A percentile compares a stretch with the other conserved stretches of the same genome.
These are phyloP conservation scores for Aspergillus proliferans DNA, from an alignment of 2,329 filamentous ascomycete species.

Conservation along the genomic window DNA sequence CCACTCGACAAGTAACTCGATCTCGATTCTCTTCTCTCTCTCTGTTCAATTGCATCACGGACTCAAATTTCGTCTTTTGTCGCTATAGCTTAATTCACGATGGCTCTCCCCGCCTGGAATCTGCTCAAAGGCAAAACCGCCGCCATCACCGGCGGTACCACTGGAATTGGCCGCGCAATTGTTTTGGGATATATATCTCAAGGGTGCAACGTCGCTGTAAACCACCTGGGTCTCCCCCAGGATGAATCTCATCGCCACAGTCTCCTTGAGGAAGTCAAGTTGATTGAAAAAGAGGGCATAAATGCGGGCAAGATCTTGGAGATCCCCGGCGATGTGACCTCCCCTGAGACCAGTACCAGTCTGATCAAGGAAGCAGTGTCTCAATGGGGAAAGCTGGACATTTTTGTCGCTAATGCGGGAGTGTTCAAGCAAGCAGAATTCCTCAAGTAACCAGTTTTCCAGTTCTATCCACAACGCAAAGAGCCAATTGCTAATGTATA, in stretches of 20 bases:
- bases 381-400: conserved; percentile 23
- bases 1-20: too few relatives aligned
- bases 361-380: conserved; percentile 49
- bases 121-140: conserved; percentile 14
- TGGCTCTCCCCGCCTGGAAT: conserved; percentile 18
- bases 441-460: conserved; percentile 42
- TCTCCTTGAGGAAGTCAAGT: conserved; percentile 17
- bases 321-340: conserved; percentile 65
- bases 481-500: conserved; percentile 12
- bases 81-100: neutral
- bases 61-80: too few relatives aligned
- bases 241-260: conserved; percentile 16
- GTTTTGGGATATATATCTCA: conserved; percentile 17
- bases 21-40: too few relatives aligned
- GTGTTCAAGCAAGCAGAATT: conserved; percentile 75
- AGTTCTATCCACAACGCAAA: conserved; percentile 32
- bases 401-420: conserved; percentile 27
- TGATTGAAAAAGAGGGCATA: conserved; percentile 4
- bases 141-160: conserved; percentile 14
- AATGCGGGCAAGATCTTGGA: conserved; percentile 41
- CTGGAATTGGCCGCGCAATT: conserved; percentile 14
- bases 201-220: conserved; percentile 25
- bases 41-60: too few relatives aligned
- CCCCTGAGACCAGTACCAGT: conserved; percentile 59
- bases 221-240: conserved; percentile 20